Evolutionary conservation across 352 stramenopile species (phyloP), one percentile per base, ranked within the genome.

Genomic region (Nothophytophthora sp.): DNA sequence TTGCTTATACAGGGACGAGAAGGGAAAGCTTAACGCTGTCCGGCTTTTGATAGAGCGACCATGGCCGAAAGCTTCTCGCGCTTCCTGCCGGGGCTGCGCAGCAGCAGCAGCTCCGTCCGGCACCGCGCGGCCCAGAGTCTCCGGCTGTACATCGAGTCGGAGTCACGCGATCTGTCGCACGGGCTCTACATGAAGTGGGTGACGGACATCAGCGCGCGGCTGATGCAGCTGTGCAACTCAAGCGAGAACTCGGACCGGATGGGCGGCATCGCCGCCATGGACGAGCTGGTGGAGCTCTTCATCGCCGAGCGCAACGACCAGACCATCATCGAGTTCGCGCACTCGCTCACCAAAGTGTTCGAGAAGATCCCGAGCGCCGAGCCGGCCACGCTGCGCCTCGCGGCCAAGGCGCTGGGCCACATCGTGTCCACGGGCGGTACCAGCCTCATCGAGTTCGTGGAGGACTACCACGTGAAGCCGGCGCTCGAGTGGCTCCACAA

Each of bases 401-500:
- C 82, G 3, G 67, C 82, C 32, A 92, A 92, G 52, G 86, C 83
- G 20, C 58, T 95, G 0, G 86, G 86, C n/a, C 86, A 95, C 55
- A 92, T 95, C 29, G 83, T 95, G 20, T 94, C 83, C 6, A 93
- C 83, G 0, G 86, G 83, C 23, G 86, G 86, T 7, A 95, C 86
- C 28, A 91, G 79, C 25, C 60, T 95, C 19, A 93, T 95, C 32
- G 86, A 95, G 52, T 95, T 95, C 55, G 81, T 95, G 22, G 86
- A 95, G 27, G 83, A 95, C 20, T 94, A 95, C 54, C 83, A 95
- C 62, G 81, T 95, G 32, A 89, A 88, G 22, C 86, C 86, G 3
- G 86, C 86, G 50, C 81, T 95, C 38, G 75, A 90, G 46, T 95
- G 86, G 86, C 81, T 95, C 37, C 86, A 92, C 59, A 95, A 92